Base-by-base conservation (phyloP, 352 stramenopile species). In the Globisporangium carolinianum region DNA sequence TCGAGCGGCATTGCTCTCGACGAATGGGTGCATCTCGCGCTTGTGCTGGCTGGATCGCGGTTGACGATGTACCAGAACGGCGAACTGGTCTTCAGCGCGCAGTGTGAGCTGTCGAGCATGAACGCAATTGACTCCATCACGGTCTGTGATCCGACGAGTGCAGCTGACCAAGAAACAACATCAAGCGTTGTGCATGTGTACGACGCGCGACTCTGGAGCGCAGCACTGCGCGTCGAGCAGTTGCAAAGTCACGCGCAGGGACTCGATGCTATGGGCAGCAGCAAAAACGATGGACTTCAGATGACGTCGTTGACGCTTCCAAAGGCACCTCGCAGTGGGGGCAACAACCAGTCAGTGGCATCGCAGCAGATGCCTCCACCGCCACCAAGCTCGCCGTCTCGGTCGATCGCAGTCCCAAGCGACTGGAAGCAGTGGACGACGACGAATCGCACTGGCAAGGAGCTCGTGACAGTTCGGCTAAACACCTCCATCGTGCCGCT, bases 181-280 rank as follows among this genome's bases (percentile, higher is more conserved):
- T 52, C 79, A 5, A 47, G 54, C 39, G 66, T 32, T 32, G 24
- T 64, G 0, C 70, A 89, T 41, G 46, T 91, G 7, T 86, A 73
- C 18, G 75, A 87, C 62, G 62, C 89, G 50, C 70, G 75, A 0
- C 24, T 87, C 4, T 91, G 82, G 82, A 68, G 89, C 65, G 74
- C 77, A 6, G 68, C 73, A 0, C 60, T 89, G 35, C 72, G 74
- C 14, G 57, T 59, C 47, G 76, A 89, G 36, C 76, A 89, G 45
- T 52, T 89, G 35, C 66, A 66, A 14, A 83, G 75, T 46, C 79
- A 86, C 41, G 67, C 62, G 1, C 71, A 71, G 12, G 76, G 79
- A 1, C 64, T 89, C n/a, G 65, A 79, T 1, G 70, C 59, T 18
- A 51, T 74, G 1, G 66, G 53, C 3, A 67, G 17, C 39, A 43